Conservation (phyloP, 441 rosid species). For the California macrophylla region DNA sequence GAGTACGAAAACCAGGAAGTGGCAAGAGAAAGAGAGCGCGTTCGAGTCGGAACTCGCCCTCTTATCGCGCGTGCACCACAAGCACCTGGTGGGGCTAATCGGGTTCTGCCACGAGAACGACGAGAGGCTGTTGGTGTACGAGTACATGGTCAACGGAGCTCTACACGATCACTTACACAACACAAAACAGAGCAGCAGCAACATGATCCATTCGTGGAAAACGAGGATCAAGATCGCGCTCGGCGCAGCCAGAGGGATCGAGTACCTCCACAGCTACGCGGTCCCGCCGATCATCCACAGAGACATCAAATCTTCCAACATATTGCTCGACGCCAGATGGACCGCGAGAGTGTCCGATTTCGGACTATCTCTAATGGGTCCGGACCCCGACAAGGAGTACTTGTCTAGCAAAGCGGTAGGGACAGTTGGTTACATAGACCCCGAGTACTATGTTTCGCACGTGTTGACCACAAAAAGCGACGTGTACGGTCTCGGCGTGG, state of each 20-base stretch:
- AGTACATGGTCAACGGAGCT: slow-evolving; percentile 82
- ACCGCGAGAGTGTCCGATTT: slow-evolving; percentile 80
- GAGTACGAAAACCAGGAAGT: slow-evolving; percentile 34
- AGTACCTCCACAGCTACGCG: slow-evolving; percentile 81
- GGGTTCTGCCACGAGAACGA: slow-evolving; percentile 79
- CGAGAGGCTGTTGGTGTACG: slow-evolving; percentile 73
- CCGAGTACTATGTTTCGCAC: slow-evolving; percentile 63
- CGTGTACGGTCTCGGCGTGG: slow-evolving; percentile 83
- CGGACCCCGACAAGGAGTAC: slow-evolving; percentile 39
- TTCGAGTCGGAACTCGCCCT: slow-evolving; percentile 71
- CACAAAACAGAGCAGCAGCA: too few species aligned
- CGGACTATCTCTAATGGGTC: slow-evolving; percentile 68
- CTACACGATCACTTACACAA: slow-evolving; percentile 67
- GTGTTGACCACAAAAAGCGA: slow-evolving; percentile 75
- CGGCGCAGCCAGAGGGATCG: slow-evolving; percentile 84
- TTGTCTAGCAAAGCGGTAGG: slow-evolving; percentile 64
- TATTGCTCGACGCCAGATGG: slow-evolving; percentile 60
- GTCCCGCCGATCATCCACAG: slow-evolving; percentile 82
- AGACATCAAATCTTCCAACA: slow-evolving; percentile 89
- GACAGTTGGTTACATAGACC: slow-evolving; percentile 90
- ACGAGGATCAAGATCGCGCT: slow-evolving; percentile 68
- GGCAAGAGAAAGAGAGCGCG: slow-evolving; percentile 76
- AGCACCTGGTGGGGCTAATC: slow-evolving; percentile 70
- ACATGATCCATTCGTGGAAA: slow-evolving; percentile 83
- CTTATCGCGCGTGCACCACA: slow-evolving; percentile 74